Base-by-base conservation (phyloP, 2,329 filamentous ascomycete genomes). In the Cytospora schulzeri region DNA sequence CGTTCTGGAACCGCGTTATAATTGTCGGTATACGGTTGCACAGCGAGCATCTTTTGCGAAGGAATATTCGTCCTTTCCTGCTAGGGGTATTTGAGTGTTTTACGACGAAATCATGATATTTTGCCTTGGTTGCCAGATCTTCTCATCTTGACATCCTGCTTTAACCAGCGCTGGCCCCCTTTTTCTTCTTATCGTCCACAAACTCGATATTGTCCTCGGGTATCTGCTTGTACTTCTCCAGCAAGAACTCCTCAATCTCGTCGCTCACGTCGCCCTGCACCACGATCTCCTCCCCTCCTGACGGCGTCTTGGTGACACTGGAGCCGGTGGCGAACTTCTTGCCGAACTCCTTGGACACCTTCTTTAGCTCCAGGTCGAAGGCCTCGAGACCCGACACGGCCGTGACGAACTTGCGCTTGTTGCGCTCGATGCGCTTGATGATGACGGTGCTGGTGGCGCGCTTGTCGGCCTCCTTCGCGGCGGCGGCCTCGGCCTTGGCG, bases 241-340 rank as follows among this genome's bases (percentile, higher is more conserved):
- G 76, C 73, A 99, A 79, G 80, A 94, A 97, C 75, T 98, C 95
- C 73, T 91, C 86, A 69, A 99, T 89, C 79, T 99, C 95, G 72
- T 95, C 91, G 76, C 93, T 96, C 68, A 99, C 88, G 79, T 99
- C 95, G 38, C 95, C 95, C 79, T 99, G 95, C 24, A 99, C 92
- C 5, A 96, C 96, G 75, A 99, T 98, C 79, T 98, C 95, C 78
- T 99, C 95, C 22, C 91, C 91, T 26, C 92, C 92, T 62, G 88
- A 88, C 0, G 92, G 85, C 1, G 91, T 86, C 80, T 97, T 97
- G 11, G 94, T 98, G 53, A 99, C 95, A 53, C 90, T 93, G 19
- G 89, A 90, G 0, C 95, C 95, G 12, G 95, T 98, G 33, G 95
- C 95, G 74, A 99, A 98, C 80, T 97, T 98, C 86, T 98, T 99